phyloP scores from a whole-genome alignment of 163 green algal genomes.

The Coccomyxa subellipsoidea region DNA sequence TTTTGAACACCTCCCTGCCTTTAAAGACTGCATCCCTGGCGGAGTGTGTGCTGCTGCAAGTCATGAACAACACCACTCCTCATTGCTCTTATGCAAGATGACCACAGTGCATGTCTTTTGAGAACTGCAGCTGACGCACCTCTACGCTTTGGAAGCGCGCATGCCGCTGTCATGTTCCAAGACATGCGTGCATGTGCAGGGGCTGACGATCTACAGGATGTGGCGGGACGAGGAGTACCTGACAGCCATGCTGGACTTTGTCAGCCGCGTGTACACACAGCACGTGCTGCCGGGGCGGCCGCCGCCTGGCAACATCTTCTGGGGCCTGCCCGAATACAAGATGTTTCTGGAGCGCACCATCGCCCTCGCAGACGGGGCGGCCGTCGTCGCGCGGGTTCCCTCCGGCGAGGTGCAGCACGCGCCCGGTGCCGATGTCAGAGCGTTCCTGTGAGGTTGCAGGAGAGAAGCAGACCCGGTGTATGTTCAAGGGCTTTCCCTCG shows the following conservation, averaged over 20 bases:
- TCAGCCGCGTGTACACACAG: conserved; percentile 36
- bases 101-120: too few relatives aligned
- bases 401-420: neutral
- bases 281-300: conserved; percentile 22
- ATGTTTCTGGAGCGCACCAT: conserved; percentile 3
- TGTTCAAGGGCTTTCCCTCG: too few relatives aligned
- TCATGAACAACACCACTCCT: neutral
- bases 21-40: neutral
- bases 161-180: too few relatives aligned
- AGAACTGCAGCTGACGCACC: too few relatives aligned
- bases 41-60: neutral
- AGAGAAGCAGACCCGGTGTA: too few relatives aligned
- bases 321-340: conserved; percentile 35
- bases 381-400: neutral
- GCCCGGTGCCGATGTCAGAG: neutral
- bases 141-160: too few relatives aligned
- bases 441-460: neutral
- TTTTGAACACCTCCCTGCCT: too few relatives aligned
- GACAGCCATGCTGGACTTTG: conserved; percentile 44
- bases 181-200: conserved; percentile 15
- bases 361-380: neutral
- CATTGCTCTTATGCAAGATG: too few relatives aligned
- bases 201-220: conserved; percentile 50
- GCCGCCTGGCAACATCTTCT: conserved; percentile 33
- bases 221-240: conserved; percentile 45